Evolutionary conservation across 345 rosid genomes (phyloP), one percentile per base, ranked within the genome.

Genomic region (Dipteronia sinensis): DNA sequence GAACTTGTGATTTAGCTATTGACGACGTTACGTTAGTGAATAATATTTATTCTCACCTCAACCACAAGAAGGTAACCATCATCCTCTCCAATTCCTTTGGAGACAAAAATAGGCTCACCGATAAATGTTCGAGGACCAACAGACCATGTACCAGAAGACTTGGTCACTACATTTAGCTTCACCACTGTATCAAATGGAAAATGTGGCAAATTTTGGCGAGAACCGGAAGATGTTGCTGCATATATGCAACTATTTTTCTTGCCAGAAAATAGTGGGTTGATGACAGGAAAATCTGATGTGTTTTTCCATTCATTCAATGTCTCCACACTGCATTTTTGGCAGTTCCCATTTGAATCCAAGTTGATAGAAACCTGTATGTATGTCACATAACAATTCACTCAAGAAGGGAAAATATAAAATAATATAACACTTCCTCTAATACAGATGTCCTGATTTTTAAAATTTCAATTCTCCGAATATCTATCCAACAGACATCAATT

Each of bases 21-120:
- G 10, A 7, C 46, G 46, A 6, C 3, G 10, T 6, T 42, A 31
- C 6, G 38, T 31, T 31, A 31, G 38, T 31, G 38, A 31, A 31
- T 31, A 31, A 31, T 31, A 34, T 34, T 34, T 19, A 59, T 40
- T 70, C 82, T 81, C 34, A 93, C 99, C 94, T 95, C 98, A n/a
- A 95, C 93, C 1, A 92, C 87, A 0, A 95, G 78, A 80, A 95
- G 87, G 79, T 90, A 95, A 23, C 99, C 99, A 17, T 90, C 92
- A 22, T 90, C 95, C 78, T 92, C 96, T 61, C 81, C 87, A 3
- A 75, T 67, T 65, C 77, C 87, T 49, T 49, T 91, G 53, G 93
- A 86, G 20, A 92, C 87, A 78, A 95, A 91, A 78, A 89, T 87
- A 4, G 98, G 99, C 84, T 95, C 99, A 17, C 98, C 99, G 3